Evolutionary conservation across 768 basidiomycete species (phyloP).

Genomic region (Podaxis rugospora): DNA sequence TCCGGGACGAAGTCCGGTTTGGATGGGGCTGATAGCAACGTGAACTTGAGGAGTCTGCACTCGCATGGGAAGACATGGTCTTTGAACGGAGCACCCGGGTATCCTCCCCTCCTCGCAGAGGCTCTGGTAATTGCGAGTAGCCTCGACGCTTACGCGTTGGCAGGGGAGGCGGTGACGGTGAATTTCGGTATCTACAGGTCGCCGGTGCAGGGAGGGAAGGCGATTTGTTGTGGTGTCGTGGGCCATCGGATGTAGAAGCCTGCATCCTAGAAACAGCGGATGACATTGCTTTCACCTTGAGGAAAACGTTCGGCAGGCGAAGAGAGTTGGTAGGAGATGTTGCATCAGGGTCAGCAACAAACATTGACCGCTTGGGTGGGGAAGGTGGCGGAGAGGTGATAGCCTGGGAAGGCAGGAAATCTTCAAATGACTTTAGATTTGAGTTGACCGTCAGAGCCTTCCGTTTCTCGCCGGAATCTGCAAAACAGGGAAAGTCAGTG

Average conservation of each 20-base stretch:
- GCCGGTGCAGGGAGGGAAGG: background rate
- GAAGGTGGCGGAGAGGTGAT: background rate
- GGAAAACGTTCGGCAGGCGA: background rate
- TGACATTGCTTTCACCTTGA: conserved; percentile 2
- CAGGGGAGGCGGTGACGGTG: background rate
- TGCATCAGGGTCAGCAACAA: background rate
- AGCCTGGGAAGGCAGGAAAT: conserved; percentile 2
- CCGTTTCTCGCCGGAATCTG: background rate
- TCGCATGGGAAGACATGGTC: background rate
- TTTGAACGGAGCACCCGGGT: background rate
- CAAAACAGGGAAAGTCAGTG: background rate
- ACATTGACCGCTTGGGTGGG: background rate
- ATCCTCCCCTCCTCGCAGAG: background rate
- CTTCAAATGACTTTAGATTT: background rate
- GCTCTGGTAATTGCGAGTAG: background rate
- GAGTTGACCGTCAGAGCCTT: background rate
- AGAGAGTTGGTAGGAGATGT: background rate
- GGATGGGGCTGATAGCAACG: background rate
- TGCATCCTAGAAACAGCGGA: background rate
- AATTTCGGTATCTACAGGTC: background rate
- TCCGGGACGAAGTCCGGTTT: background rate
- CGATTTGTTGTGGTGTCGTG: background rate
- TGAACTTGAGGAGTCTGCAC: background rate
- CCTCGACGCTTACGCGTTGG: background rate
- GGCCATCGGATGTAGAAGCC: background rate